These are phyloP conservation scores for Amaranthus tricolor DNA, from an alignment of 179 eudicot genomes.

Conservation along the genomic window DNA sequence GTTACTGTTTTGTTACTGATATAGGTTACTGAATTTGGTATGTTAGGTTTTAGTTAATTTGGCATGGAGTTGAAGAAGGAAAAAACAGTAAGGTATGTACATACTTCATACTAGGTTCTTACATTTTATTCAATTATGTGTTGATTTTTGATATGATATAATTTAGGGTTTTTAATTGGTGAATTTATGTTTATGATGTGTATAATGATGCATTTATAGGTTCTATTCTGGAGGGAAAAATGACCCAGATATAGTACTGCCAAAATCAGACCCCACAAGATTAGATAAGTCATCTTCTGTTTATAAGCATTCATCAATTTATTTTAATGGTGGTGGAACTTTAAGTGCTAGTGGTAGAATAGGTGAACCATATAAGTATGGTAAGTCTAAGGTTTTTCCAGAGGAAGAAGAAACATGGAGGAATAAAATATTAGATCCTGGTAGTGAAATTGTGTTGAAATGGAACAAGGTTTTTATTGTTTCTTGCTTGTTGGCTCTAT, in stretches of 20 bases:
- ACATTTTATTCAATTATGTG: not conserved
- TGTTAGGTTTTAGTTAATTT: slow-evolving; percentile 26
- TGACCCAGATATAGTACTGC: slow-evolving; percentile 45
- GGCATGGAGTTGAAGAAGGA: slow-evolving; percentile 67
- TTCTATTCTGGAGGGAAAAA: slow-evolving; percentile 66
- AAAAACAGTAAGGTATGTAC: slow-evolving; percentile 60
- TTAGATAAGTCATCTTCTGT: slow-evolving; percentile 54
- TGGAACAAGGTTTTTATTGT: slow-evolving; percentile 81
- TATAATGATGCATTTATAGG: slow-evolving; percentile 41
- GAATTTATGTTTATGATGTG: slow-evolving; percentile 12
- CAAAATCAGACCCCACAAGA: slow-evolving; percentile 42
- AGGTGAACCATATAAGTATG: slow-evolving; percentile 44
- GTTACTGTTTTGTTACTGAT: slow-evolving; percentile 12
- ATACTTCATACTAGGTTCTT: not conserved
- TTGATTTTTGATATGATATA: slow-evolving; percentile 9
- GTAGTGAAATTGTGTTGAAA: slow-evolving; percentile 69
- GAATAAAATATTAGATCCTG: slow-evolving; percentile 76
- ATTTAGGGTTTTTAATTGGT: not conserved
- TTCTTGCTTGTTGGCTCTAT: slow-evolving; percentile 77
- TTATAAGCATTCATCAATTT: slow-evolving; percentile 44
- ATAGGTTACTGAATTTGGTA: slow-evolving; percentile 18
- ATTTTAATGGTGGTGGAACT: slow-evolving; percentile 37
- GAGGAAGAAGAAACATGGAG: slow-evolving; percentile 50
- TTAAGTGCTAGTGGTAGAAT: slow-evolving; percentile 45
- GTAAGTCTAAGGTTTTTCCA: slow-evolving; percentile 55